Evolutionary conservation across 208 protist species (phyloP), one percentile per base, ranked within the genome.

Genomic region (Plasmodiophora brassicae): DNA sequence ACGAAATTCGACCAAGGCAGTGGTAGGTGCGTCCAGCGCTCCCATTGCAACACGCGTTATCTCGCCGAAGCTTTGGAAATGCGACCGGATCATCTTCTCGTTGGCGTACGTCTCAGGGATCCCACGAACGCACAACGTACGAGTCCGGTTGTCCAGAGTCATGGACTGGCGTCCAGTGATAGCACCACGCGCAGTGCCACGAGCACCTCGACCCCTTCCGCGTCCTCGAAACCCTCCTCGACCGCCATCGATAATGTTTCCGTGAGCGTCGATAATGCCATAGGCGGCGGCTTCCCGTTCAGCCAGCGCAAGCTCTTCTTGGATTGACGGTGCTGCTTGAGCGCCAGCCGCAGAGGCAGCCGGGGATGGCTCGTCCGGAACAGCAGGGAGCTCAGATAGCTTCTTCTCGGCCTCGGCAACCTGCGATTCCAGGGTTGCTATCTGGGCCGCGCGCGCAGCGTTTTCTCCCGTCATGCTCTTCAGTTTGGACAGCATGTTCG

Each of bases 31-130:
- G 65, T 38, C 65, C 14, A 78, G 41, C 32, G 65, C 65, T 8
- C 65, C 65, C 65, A 78, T 5, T 38, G 20, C 65, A 5, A 78
- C 65, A 5, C 65, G 14, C 10, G 32, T 32, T 44, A 78, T 5
- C 65, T 78, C 65, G 5, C 65, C 65, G 65, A 78, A 78, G 41
- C 65, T 78, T 78, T 78, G 65, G n/a, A 78, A 78, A 32, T 78
- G 65, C 5, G 65, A 78, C n/a, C 65, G 32, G 65, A 78, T 38
- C 65, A 78, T 78, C n/a, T 78, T 78, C n/a, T 78, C 65, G 65
- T 78, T 78, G 5, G 41, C 14, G 41, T 36, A 78, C n/a, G 5
- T 14, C 20, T 78, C 65, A 32, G 65, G 65, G n/a, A 78, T 78
- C 10, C n/a, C n/a, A 36, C 65, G 65, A 78, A 78, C 65, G n/a